Percentiles rank a stretch among this genome's conserved stretches.
Evolutionary conservation across 2,329 filamentous ascomycete genomes (phyloP).

Genomic region (Sporothrix humicola): DNA sequence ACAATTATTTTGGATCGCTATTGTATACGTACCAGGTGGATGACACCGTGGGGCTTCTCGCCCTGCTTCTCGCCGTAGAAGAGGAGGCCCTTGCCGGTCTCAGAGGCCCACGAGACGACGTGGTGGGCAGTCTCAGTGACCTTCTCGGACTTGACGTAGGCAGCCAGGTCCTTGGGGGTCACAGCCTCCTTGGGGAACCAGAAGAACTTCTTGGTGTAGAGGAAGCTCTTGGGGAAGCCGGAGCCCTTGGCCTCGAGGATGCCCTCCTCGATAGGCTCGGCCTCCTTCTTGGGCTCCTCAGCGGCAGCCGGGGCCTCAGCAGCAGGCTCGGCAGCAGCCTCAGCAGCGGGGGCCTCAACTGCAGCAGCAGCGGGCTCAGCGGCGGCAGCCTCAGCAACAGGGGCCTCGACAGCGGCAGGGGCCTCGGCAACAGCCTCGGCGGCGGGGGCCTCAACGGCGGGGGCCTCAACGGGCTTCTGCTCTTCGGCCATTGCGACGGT

Average conservation of each 20-base stretch:
- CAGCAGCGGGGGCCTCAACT: conserved; percentile 48
- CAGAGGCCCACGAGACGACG: conserved; percentile 83
- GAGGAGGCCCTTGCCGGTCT: conserved; percentile 94
- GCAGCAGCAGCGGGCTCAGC: conserved; percentile 48
- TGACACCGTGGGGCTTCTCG: conserved; percentile 85
- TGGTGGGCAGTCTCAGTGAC: conserved; percentile 73
- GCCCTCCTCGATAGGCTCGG: conserved; percentile 72
- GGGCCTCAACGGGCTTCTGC: conserved; percentile 70
- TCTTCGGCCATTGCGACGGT: conserved; percentile 71
- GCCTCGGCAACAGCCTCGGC: conserved; percentile 46
- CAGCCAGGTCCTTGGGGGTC: conserved; percentile 72
- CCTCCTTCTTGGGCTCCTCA: conserved; percentile 53
- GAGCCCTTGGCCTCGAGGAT: conserved; percentile 89
- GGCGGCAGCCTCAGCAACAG: conserved; percentile 48
- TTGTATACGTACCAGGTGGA: conserved; percentile 71
- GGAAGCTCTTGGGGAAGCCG: conserved; percentile 82
- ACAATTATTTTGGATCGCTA: no score
- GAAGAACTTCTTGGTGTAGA: conserved; percentile 93
- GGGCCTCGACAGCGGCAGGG: conserved; percentile 37
- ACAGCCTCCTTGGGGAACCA: conserved; percentile 78
- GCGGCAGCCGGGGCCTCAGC: conserved; percentile 48
- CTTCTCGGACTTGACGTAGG: conserved; percentile 90
- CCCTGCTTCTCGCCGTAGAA: conserved; percentile 85
- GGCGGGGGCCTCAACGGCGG: conserved; percentile 45
- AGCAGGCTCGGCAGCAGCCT: conserved; percentile 49